Percentiles rank a stretch among this genome's conserved stretches.
These are phyloP conservation scores for Apium graveolens DNA, from an alignment of 129 eudicot genomes.

Conservation along the genomic window DNA sequence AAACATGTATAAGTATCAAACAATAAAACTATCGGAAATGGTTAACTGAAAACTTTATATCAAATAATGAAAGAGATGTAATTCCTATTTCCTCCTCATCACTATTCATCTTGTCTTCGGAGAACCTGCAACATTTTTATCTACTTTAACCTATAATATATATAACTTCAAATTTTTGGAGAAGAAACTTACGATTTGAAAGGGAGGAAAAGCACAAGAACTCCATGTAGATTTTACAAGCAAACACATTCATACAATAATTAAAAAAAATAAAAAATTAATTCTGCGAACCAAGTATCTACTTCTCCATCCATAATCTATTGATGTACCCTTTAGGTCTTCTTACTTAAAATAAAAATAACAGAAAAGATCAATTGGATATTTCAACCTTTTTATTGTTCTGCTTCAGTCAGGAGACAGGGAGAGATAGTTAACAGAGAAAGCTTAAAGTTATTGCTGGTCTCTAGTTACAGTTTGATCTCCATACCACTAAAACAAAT, in stretches of 20 bases:
- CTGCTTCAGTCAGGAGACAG: not conserved
- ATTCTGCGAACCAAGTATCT: too few species aligned
- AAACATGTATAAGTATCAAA: not conserved
- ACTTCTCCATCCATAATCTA: not conserved
- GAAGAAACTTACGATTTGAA: not conserved
- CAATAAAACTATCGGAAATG: not conserved
- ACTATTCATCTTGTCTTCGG: not conserved
- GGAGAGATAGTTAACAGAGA: not conserved
- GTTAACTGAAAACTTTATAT: not conserved
- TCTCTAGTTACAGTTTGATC: not conserved
- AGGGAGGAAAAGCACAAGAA: not conserved
- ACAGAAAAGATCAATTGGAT: not conserved
- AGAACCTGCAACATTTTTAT: not conserved
- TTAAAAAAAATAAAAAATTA: too few species aligned
- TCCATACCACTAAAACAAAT: too few species aligned
- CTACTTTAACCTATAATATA: not conserved
- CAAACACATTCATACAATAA: not conserved
- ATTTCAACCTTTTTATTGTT: not conserved
- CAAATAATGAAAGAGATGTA: not conserved
- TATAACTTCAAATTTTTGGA: not conserved
- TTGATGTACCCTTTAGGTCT: not conserved
- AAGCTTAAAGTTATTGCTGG: not conserved
- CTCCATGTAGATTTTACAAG: not conserved
- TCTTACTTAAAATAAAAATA: not conserved
- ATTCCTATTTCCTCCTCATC: not conserved